Base-by-base conservation (phyloP, 2,329 filamentous ascomycete species). In the Cryphonectria carpinicola region DNA sequence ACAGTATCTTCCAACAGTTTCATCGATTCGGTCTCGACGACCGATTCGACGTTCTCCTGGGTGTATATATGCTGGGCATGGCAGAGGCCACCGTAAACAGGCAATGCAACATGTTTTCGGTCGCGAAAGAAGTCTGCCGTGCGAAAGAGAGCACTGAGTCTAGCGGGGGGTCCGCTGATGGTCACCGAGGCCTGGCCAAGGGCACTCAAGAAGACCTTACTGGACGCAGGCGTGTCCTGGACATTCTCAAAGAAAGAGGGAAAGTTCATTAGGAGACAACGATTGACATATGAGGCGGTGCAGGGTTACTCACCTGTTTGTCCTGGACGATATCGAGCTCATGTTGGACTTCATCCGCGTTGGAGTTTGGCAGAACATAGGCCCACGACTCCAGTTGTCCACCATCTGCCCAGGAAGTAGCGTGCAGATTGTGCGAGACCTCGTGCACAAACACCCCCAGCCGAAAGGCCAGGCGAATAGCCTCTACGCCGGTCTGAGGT, bases 371-470 rank as follows among this genome's bases (percentile, higher is more conserved):
- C 1, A 85, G 70, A 0, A 84, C 81, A 63, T 81, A 82, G 0
- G 83, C 82, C 83, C 83, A 85, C 28, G 75, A 79, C 35, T 82
- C 80, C 0, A 73, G 72, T 1, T 71, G 43, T 1, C 69, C 71
- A 2, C 39, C 67, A 14, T 72, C 67, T 37, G 71, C 65, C 8
- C 67, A 67, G 32, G 17, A 4, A 28, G 77, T 79, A 22, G 81
- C 67, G 69, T 86, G 77, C 4, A 87, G 73, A 28, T 81, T 80
- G 46, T 80, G 74, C 0, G 84, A 85, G 0, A 85, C 76, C 3
- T 78, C 76, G n/a, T 80, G 72, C 0, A 86, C 84, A 4, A 80
- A 74, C 1, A 85, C 74, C 0, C 84, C 84, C 4, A 87, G 76
- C 0, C 84, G 79, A 70, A 87, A 86, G 1, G 85, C 82, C 1